Conservation (phyloP, 306 rosid genomes). For the Quercus dentata region DNA sequence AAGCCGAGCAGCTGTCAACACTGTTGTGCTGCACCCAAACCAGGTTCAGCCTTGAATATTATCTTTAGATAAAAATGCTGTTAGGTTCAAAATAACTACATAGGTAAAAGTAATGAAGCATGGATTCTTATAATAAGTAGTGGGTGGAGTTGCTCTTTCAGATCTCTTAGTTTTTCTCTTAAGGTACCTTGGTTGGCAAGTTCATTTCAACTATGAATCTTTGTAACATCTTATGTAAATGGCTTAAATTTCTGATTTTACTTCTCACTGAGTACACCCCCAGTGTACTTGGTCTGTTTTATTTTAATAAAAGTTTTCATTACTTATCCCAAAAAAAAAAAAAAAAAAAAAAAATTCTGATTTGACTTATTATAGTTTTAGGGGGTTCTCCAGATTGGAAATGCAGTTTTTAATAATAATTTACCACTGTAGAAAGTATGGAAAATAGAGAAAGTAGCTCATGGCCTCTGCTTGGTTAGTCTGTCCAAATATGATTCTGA, state of each 20-base stretch:
- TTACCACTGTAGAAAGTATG: neutral
- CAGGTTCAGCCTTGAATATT: conserved; percentile 53
- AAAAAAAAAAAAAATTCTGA: too few relatives aligned
- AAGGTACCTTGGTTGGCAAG: neutral
- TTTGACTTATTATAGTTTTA: neutral
- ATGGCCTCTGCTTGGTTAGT: neutral
- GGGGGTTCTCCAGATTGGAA: neutral
- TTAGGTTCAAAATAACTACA: neutral
- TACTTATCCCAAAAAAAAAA: neutral
- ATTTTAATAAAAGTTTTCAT: too few relatives aligned
- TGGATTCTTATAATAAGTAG: conserved; percentile 6
- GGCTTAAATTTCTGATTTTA: neutral
- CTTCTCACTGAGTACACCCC: neutral
- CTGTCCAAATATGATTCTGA: neutral
- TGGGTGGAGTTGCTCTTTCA: conserved; percentile 1
- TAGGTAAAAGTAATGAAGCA: neutral
- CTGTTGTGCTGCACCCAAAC: conserved; percentile 96
- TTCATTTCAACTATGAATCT: neutral
- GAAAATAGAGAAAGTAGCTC: neutral
- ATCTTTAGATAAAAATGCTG: neutral
- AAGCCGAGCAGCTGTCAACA: conserved; percentile 96
- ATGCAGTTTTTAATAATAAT: neutral
- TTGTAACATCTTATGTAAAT: neutral
- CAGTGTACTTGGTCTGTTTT: too few relatives aligned
- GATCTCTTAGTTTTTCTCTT: neutral